Evolutionary conservation across 2,329 filamentous ascomycete species (phyloP), one percentile per base, ranked within the genome.

Genomic region (Zymoseptoria tritici): DNA sequence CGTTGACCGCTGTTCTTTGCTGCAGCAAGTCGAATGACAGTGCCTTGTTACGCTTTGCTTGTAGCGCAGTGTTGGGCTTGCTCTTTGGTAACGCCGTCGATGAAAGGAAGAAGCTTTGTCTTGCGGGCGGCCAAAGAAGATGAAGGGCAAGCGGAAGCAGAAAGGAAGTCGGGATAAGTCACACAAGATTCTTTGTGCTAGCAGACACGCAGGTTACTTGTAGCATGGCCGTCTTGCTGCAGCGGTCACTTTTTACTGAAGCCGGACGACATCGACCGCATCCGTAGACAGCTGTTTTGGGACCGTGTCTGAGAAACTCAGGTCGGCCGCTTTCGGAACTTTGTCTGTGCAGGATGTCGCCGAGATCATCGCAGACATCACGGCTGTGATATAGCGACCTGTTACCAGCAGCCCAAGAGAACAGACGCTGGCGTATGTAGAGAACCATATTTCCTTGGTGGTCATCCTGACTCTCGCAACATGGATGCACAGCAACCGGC

Each of bases 101-200:
- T 46, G 36, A 46, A 46, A 46, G 36, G 57, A 51, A 49, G 36
- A 60, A 54, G 64, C 69, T 71, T 71, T 71, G 69, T 71, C 66
- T 70, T 67, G 68, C 64, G 42, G 50, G 59, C 61, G 60, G 51
- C 62, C 60, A 69, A 69, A 67, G 62, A 62, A 60, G 62, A 52
- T 58, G 62, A 61, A 53, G 55, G 60, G 64, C 63, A 69, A 66
- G 68, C 64, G 64, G 64, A 68, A 63, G 65, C 64, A 66, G 66
- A 66, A 67, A 67, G 67, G 63, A 64, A 61, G 62, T 62, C 60
- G 59, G 65, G 62, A 67, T 62, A 61, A 64, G 66, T 70, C 64
- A 65, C 65, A 70, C 69, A 66, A 67, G 68, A 66, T 70, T 62
- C 70, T 72, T 72, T 72, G 70, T 72, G 68, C 59, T 59, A 67